phyloP scores from a whole-genome alignment of 148 eudicot genomes.

The Vaccinium macrocarpon region DNA sequence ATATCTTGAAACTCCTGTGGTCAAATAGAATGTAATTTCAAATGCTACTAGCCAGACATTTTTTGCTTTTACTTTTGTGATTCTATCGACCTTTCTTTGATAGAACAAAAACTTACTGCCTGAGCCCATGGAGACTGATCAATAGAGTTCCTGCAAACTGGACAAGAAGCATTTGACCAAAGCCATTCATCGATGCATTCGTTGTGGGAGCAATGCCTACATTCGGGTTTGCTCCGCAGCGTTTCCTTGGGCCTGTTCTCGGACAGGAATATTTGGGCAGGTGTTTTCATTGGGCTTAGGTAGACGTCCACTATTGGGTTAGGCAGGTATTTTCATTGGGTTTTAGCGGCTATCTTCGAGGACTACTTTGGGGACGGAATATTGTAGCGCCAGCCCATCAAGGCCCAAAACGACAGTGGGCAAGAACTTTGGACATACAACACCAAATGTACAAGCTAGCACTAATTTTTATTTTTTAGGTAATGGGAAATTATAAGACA shows the following conservation, averaged over 20 bases:
- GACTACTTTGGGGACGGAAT: background rate
- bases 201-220: constrained; percentile 55
- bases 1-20: background rate
- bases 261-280: constrained; percentile 15
- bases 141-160: constrained; percentile 50
- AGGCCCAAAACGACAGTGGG: background rate
- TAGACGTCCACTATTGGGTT: constrained; percentile 23
- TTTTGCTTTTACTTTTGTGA: background rate
- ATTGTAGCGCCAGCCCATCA: background rate
- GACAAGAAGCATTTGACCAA: constrained; percentile 44
- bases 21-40: background rate
- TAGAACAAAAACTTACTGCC: no score
- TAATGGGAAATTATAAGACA: no score
- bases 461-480: no score
- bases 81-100: background rate
- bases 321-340: no score
- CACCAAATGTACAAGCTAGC: no score
- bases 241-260: constrained; percentile 49
- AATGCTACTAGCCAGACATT: background rate
- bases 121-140: background rate
- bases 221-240: constrained; percentile 42
- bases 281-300: constrained; percentile 38
- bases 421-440: background rate
- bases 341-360: no score
- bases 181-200: constrained; percentile 68